A percentile compares a stretch with the other conserved stretches of the same genome.
Evolutionary conservation across 2,329 filamentous ascomycete species (phyloP).

Genomic region (Aspergillus sp.): DNA sequence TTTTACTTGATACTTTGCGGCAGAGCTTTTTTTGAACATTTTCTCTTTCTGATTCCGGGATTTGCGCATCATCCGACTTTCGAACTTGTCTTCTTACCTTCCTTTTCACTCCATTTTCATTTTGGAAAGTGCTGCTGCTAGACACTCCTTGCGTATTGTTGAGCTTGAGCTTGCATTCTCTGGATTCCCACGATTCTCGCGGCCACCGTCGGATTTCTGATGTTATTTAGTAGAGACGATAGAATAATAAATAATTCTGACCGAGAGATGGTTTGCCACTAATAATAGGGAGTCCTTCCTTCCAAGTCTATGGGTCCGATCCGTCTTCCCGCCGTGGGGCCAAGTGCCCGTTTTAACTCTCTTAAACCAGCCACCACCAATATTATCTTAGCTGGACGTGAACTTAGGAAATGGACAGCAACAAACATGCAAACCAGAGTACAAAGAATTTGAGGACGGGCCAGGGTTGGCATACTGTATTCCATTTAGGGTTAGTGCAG

Average conservation of each 20-base stretch:
- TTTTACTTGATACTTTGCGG: slow-evolving; percentile 2
- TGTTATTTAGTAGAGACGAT: slow-evolving; percentile 9
- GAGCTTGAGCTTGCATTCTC: not conserved
- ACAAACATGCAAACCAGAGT: no score
- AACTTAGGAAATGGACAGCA: no score
- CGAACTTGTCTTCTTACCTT: slow-evolving; percentile 5
- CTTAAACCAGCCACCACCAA: no score
- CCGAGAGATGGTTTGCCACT: not conserved
- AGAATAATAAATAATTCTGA: slow-evolving; percentile 11
- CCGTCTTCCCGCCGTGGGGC: no score
- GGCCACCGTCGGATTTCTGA: slow-evolving; percentile 2
- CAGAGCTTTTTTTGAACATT: not conserved
- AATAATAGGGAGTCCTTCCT: no score
- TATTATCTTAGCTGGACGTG: no score
- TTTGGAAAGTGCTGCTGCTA: slow-evolving; percentile 7
- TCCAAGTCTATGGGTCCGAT: no score
- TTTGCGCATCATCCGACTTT: slow-evolving; percentile 1
- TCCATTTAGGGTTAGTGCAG: no score
- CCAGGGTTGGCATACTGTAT: no score
- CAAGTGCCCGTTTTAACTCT: no score
- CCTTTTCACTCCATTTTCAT: not conserved
- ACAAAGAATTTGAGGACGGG: no score
- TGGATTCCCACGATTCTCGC: slow-evolving; percentile 6
- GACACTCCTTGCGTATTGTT: not conserved
- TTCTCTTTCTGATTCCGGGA: slow-evolving; percentile 8